Conservation (phyloP, 2,329 filamentous ascomycete species). For the Zymoseptoria brevis region DNA sequence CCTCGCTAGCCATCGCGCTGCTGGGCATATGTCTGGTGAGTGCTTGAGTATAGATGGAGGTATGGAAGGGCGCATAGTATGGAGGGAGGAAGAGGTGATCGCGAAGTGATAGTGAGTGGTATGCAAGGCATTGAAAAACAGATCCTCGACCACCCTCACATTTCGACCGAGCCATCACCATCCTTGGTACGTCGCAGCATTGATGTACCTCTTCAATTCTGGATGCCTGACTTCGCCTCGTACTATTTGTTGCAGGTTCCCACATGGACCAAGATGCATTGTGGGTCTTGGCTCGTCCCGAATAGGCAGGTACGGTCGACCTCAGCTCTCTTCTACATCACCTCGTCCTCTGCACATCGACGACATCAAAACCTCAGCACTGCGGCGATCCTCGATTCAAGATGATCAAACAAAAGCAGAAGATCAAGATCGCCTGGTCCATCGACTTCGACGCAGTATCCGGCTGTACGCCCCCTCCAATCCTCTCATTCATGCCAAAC, state of each 20-base stretch:
- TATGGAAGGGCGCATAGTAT: conserved; percentile 45
- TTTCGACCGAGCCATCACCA: too few species aligned
- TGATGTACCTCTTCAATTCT: not conserved
- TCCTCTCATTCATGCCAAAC: not conserved
- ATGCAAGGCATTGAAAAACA: not conserved
- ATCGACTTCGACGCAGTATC: conserved; percentile 53
- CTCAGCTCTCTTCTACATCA: not conserved
- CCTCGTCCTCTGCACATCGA: not conserved
- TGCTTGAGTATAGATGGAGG: conserved; percentile 46
- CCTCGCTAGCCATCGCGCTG: conserved; percentile 43
- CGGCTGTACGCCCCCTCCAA: conserved; percentile 33
- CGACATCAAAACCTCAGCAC: not conserved
- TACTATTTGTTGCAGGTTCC: not conserved
- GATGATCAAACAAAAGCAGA: conserved; percentile 12
- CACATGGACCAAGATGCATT: too few species aligned
- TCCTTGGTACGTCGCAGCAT: too few species aligned
- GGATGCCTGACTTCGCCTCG: not conserved
- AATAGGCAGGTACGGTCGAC: not conserved
- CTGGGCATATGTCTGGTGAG: conserved; percentile 49
- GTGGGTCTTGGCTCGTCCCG: not conserved
- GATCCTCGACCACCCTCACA: not conserved
- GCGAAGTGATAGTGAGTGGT: not conserved
- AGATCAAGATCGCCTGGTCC: conserved; percentile 35
- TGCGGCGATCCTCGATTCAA: not conserved
- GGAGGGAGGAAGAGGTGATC: conserved; percentile 38